Base-by-base conservation (phyloP, 2,329 filamentous ascomycete species). In the Paecilomyces sp. region DNA sequence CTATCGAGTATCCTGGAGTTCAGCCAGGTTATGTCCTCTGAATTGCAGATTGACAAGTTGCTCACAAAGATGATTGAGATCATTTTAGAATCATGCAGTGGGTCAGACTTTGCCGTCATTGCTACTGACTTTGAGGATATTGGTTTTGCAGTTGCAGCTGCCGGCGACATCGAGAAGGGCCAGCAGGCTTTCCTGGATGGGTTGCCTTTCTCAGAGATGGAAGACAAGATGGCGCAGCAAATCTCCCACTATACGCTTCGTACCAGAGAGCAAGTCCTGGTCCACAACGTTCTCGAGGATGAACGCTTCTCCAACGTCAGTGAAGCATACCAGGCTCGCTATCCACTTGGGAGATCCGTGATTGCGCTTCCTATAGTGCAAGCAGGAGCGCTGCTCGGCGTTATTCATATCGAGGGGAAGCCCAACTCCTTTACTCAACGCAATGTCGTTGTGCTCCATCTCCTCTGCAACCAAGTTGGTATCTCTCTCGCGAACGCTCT, bases 401-500 rank as follows among this genome's bases (percentile, higher is more conserved):
- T 83, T 7, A 83, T 87, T 22, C 85, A 86, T 63, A 79, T 86
- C 25, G 84, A 88, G 71, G 78, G 85, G 13, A 83, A 84, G 18
- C 84, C 85, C 0, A 85, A 87, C 62, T 84, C 82, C 1, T 87
- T 88, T 64, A 88, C 85, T 0, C 84, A 87, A 66, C 80, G 85
- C 3, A 81, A 81, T 60, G 73, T 78, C 58, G 76, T 78, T 41
- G 77, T 81, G 1, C 71, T 81, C 25, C 79, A 80, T 63, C 73
- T 88, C 47, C 77, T 88, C 3, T 85, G 85, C 65, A 87, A 87
- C 60, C 85, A 88, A 66, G 83, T 88, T 24, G 83, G 71, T 12
- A 87, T 88, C 41, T 88, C 85, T 0, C 76, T 88, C 22, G 83
- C 84, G 15, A 88, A 88, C 66, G 85, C 85, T 0, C 68, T 87